These are phyloP conservation scores for Pholiota microspora DNA, from an alignment of 768 basidiomycete genomes.

Conservation along the genomic window DNA sequence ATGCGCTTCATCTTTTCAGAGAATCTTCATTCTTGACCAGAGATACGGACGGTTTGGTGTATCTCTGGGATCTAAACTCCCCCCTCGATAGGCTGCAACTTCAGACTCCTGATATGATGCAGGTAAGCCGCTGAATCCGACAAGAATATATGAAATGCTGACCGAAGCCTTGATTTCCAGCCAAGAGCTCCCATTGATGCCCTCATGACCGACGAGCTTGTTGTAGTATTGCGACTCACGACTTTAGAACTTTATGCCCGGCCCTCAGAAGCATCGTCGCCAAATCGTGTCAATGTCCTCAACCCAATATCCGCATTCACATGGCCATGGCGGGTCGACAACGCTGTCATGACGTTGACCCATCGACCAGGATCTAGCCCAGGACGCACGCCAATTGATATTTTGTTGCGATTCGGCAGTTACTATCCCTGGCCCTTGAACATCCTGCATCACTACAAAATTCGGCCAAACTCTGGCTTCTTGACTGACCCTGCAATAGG, in stretches of 20 bases:
- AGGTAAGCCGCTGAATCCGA: constrained; percentile 23
- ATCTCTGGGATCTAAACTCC: constrained; percentile 33
- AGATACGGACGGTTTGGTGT: constrained; percentile 27
- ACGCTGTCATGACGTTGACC: constrained; percentile 33
- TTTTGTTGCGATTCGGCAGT: constrained; percentile 61
- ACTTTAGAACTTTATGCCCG: constrained; percentile 43
- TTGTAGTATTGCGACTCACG: constrained; percentile 42
- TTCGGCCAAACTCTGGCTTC: constrained; percentile 44
- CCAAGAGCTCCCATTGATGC: constrained; percentile 29
- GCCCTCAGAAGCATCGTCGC: constrained; percentile 20
- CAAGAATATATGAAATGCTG: not conserved
- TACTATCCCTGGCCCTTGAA: constrained; percentile 67
- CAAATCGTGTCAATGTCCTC: constrained; percentile 22
- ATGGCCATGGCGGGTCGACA: constrained; percentile 61
- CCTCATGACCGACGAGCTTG: constrained; percentile 39
- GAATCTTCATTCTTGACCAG: constrained; percentile 38
- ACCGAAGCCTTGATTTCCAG: constrained; percentile 6
- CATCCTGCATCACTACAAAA: constrained; percentile 58
- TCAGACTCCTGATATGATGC: constrained; percentile 28
- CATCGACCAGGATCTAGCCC: constrained; percentile 16
- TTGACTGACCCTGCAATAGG: constrained; percentile 12
- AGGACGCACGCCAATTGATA: constrained; percentile 22
- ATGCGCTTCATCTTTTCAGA: constrained; percentile 33
- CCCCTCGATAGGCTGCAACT: constrained; percentile 32
- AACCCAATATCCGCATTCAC: constrained; percentile 44